Conservation (phyloP, 345 rosid species). For the Lepidium aucheri region DNA sequence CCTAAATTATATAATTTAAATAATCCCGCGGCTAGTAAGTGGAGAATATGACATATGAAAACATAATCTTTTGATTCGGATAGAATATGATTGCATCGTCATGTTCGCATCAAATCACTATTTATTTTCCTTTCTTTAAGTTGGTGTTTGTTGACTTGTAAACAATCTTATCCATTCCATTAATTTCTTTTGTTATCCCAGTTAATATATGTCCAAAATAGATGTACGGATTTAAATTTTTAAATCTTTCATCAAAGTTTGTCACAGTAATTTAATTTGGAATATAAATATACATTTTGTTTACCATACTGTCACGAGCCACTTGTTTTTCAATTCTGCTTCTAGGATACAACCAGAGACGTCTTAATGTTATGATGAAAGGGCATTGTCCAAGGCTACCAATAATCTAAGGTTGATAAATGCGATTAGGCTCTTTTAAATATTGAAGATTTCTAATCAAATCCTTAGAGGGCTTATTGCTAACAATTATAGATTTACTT, state of each 20-base stretch:
- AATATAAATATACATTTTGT: neutral
- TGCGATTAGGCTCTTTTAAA: too few relatives aligned
- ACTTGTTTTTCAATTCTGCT: neutral
- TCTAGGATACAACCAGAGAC: neutral
- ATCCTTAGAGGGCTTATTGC: too few relatives aligned
- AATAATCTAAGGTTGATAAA: too few relatives aligned
- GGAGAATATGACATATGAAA: conserved; percentile 7
- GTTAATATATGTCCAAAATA: neutral
- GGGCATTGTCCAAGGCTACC: too few relatives aligned
- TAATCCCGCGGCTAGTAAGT: too few relatives aligned
- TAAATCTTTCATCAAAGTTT: neutral
- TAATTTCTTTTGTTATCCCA: neutral
- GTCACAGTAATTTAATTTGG: neutral
- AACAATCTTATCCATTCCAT: conserved; percentile 13
- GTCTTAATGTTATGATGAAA: too few relatives aligned
- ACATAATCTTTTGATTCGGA: neutral
- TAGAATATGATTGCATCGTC: conserved; percentile 20
- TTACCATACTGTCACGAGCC: neutral
- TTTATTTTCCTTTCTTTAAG: neutral
- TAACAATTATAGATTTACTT: too few relatives aligned
- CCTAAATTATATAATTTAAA: too few relatives aligned
- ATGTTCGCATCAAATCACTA: conserved; percentile 10
- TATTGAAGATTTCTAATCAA: too few relatives aligned
- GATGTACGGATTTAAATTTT: neutral
- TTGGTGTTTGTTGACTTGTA: conserved; percentile 25